A percentile compares a stretch with the other conserved stretches of the same genome.
Evolutionary conservation across 2,329 filamentous ascomycete genomes (phyloP).

Genomic region (Talaromyces rugulosus): DNA sequence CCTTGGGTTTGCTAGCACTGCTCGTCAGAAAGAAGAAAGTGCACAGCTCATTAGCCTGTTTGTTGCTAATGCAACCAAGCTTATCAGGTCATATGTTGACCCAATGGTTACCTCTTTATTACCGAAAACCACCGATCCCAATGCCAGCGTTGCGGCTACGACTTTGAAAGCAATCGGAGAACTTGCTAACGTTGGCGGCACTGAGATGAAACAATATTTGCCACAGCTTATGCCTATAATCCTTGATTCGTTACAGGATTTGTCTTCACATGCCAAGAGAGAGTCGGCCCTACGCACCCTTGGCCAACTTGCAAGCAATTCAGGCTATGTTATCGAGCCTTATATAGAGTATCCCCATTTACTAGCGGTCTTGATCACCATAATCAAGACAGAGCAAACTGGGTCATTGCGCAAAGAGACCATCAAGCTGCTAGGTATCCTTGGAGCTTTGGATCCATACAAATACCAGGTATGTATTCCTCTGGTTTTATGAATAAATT

Average conservation of each 20-base stretch:
- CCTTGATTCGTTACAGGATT: conserved; percentile 87
- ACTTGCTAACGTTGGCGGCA: conserved; percentile 85
- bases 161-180: conserved; percentile 95
- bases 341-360: conserved; percentile 94
- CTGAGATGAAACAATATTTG: conserved; percentile 90
- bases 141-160: conserved; percentile 84
- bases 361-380: conserved; percentile 85
- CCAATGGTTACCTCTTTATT: conserved; percentile 94
- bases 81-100: conserved; percentile 95
- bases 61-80: conserved; percentile 83
- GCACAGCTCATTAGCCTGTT: conserved; percentile 88
- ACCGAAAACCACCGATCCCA: conserved; percentile 81
- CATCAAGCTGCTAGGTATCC: conserved; percentile 91
- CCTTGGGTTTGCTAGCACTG: conserved; percentile 90
- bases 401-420: conserved; percentile 85
- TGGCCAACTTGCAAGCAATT: conserved; percentile 89
- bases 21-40: conserved; percentile 93
- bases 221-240: conserved; percentile 92
- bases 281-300: conserved; percentile 87
- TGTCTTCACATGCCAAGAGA: conserved; percentile 83
- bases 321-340: conserved; percentile 94
- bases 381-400: conserved; percentile 88
- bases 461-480: conserved; percentile 62
- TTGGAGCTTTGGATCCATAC: conserved; percentile 93
- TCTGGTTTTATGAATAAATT: conserved; percentile 7